Percentiles rank a stretch among this genome's conserved stretches.
Conservation (phyloP, 1,284 basidiomycete genomes). For the Naganishia albida region DNA sequence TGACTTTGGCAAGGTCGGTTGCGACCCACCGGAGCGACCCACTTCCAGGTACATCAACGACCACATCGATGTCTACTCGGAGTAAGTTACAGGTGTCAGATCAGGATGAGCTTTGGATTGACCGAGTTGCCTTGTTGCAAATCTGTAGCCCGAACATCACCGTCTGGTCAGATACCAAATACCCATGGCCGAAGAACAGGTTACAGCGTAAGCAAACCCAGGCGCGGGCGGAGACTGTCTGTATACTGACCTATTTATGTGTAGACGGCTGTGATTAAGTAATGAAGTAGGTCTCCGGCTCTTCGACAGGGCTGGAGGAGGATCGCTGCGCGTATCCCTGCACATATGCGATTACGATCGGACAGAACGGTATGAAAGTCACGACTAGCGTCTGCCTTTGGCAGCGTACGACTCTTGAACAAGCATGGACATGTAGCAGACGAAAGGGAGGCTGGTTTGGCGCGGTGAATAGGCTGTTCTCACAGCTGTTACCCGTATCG, state of each 20-base stretch:
- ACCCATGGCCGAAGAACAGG: conserved; percentile 50
- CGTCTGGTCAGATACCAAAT: conserved; percentile 50
- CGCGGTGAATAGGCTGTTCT: no score
- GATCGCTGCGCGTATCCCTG: background rate
- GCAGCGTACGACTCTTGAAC: background rate
- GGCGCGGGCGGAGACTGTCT: background rate
- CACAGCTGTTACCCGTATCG: no score
- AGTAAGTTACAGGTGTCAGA: conserved; percentile 37
- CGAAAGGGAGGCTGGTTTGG: background rate
- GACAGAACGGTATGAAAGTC: background rate
- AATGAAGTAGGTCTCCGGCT: background rate
- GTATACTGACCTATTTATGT: background rate
- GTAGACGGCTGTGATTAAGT: conserved; percentile 23
- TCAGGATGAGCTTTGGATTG: no score
- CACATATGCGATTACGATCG: background rate
- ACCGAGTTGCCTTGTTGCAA: no score
- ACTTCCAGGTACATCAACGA: conserved; percentile 58
- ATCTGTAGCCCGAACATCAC: conserved; percentile 47
- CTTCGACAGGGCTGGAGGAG: background rate
- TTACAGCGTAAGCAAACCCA: conserved; percentile 8
- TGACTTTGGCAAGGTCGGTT: conserved; percentile 65
- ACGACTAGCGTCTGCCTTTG: background rate
- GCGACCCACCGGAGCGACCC: conserved; percentile 75
- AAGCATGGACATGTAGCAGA: background rate
- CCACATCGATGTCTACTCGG: conserved; percentile 45